Conservation (phyloP, 2,329 filamentous ascomycete genomes). For the Escovopsis sp. region DNA sequence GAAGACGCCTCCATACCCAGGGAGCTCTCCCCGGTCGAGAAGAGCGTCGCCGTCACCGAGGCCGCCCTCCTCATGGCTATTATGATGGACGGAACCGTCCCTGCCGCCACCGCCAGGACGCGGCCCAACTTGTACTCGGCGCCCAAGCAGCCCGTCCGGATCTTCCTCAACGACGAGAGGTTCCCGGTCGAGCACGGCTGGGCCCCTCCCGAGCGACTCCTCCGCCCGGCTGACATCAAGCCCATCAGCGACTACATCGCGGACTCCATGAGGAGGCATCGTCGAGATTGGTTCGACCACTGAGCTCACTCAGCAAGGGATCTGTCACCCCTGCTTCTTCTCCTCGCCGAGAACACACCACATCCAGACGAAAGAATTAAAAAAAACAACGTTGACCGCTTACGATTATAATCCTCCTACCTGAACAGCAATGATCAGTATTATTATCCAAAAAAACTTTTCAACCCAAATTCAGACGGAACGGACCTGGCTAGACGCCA, state of each 20-base stretch:
- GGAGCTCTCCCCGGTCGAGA: background rate
- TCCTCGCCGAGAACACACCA: too few species aligned
- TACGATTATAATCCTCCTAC: too few species aligned
- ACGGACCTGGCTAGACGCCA: too few species aligned
- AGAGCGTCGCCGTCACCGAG: constrained; percentile 2
- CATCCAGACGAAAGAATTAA: too few species aligned
- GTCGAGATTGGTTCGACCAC: background rate
- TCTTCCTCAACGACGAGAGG: constrained; percentile 5
- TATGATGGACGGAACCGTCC: constrained; percentile 4
- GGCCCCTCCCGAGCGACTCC: constrained; percentile 1
- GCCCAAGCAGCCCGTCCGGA: constrained; percentile 4
- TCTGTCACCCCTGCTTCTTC: background rate
- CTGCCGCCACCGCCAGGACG: background rate
- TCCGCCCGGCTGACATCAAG: background rate
- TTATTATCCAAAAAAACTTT: too few species aligned
- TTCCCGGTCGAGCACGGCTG: constrained; percentile 5
- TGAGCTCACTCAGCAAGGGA: background rate
- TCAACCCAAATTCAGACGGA: too few species aligned
- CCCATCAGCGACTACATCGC: background rate
- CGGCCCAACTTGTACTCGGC: background rate
- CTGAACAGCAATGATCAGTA: too few species aligned
- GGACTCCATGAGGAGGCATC: background rate
- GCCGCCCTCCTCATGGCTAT: constrained; percentile 4
- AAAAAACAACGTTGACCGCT: too few species aligned
- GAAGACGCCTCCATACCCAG: background rate